These are phyloP conservation scores for Geosmithia flava DNA, from an alignment of 2,329 filamentous ascomycete genomes.

Conservation along the genomic window DNA sequence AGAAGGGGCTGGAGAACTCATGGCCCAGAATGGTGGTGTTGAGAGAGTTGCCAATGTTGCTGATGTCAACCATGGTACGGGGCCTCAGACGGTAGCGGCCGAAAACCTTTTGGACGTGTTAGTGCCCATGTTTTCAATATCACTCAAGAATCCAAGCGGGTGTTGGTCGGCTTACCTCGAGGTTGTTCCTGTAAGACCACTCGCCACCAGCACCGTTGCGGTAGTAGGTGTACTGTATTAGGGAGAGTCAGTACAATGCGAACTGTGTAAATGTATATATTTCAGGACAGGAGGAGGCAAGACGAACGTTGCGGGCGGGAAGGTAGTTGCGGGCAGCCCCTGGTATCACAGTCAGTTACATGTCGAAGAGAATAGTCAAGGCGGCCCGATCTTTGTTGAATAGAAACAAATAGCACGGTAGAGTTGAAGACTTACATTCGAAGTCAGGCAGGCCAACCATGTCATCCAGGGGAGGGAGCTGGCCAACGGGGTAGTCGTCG, in stretches of 20 bases:
- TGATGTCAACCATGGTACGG: constrained; percentile 36
- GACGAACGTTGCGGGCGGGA: constrained; percentile 18
- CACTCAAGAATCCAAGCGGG: not conserved
- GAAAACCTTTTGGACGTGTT: constrained; percentile 43
- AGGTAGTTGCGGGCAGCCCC: constrained; percentile 34
- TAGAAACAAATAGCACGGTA: not conserved
- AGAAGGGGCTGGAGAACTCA: constrained; percentile 42
- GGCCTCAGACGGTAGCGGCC: constrained; percentile 34
- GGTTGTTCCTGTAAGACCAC: constrained; percentile 43
- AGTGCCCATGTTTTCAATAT: not conserved
- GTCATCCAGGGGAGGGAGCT: constrained; percentile 27
- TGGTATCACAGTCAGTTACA: not conserved
- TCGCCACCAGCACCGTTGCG: constrained; percentile 42
- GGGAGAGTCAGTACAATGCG: not conserved
- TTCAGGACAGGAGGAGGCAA: not conserved
- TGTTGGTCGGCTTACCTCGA: constrained; percentile 21
- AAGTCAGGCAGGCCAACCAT: constrained; percentile 41
- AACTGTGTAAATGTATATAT: not conserved
- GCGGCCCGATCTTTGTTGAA: not conserved
- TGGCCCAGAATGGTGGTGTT: constrained; percentile 36
- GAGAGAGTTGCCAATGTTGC: constrained; percentile 24
- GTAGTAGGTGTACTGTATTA: constrained; percentile 36
- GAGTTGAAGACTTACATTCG: constrained; percentile 17
- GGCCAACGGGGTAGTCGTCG: constrained; percentile 15
- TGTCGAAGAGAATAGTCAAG: not conserved